Base-by-base conservation (phyloP, 257 asterid genomes). In the Scutellaria galericulata region DNA sequence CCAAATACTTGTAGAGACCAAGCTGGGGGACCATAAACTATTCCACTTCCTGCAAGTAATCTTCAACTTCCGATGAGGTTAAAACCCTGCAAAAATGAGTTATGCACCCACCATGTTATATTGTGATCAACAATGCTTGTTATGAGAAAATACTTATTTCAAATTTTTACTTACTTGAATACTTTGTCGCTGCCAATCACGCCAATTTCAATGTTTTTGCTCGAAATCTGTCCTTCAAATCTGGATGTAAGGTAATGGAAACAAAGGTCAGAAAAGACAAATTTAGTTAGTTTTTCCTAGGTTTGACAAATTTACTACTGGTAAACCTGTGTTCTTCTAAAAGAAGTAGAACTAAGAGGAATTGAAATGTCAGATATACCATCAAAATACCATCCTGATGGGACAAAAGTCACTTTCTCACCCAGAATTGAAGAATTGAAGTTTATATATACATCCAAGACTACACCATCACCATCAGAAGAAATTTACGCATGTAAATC, bases 141-240 rank as follows among this genome's bases (percentile, higher is more conserved):
- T 20, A 7, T 4, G 41, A 50, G 35, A 54, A 35, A 31, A 63
- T 56, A 51, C 47, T 15, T 42, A 47, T 41, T 53, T 6, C 14
- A 68, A 65, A 6, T 22, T 39, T 51, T 47, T 13, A 64, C 87
- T 79, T 64, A 78, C 99, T 72, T 92, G 81, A 95, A 95, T 69
- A 75, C 77, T 80, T 74, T 86, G 90, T 95, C 99, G 9, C 70
- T 85, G 74, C 98, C 97, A 79, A 95, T 92, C 65, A 95, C 90
- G 12, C 98, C 99, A 75, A 95, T 95, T 90, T 95, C 99, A 48
- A 95, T 95, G 76, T 95, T 95, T 75, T 92, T 92, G 81, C 97
- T 83, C 15, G 99, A 90, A 68, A 95, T 95, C 72, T 95, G 99
- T 55, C 99, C 98, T 81, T 95, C 99, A 75, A 95, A 95, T 72